Base-by-base conservation (phyloP, 208 protist species). In the Vickermania spadyakhi region DNA sequence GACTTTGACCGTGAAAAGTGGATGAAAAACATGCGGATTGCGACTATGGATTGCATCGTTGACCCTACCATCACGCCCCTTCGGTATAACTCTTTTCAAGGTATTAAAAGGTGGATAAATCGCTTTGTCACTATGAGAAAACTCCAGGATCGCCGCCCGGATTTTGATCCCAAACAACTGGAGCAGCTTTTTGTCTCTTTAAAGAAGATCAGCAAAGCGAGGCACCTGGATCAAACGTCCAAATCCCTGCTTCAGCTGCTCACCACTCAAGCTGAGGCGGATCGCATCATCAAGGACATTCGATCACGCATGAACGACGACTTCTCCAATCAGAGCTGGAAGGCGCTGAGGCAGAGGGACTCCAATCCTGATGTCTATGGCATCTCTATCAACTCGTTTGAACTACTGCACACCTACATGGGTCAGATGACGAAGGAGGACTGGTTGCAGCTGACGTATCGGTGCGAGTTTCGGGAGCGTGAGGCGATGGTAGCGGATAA, bases 1-100 rank as follows among this genome's bases (percentile, higher is more conserved):
- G 89, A 95, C 73, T 89, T 95, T 64, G 89, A 95, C 66, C 91
- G 91, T 73, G 84, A 95, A 57, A 82, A 95, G 68, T 95, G 89
- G 85, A 86, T 81, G 64, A 95, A 95, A 60, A 84, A 95, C 66
- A 95, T 95, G 89, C 73, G 76, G n/a, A 89, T 92, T 71, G 83
- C 78, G 18, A 89, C 85, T 3, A 92, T 95, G 89, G 89, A 95
- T 61, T 95, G 89, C 70, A 93, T 95, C 62, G 90, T 95, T 78
- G 83, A 95, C 69, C 89, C 89, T 18, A 79, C 89, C 67, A 88
- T 95, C 50, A 74, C 71, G 1, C 77, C 82, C 27, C 89, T 95
- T 45, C 74, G 77, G 53, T 93, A 91, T 71, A 93, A 81, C 21
- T 91, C 85, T 3, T 11, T 92, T 22, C 25, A 58, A 0, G 89